These are phyloP conservation scores for Daldinia sp. DNA, from an alignment of 2,329 filamentous ascomycete species.

Conservation along the genomic window DNA sequence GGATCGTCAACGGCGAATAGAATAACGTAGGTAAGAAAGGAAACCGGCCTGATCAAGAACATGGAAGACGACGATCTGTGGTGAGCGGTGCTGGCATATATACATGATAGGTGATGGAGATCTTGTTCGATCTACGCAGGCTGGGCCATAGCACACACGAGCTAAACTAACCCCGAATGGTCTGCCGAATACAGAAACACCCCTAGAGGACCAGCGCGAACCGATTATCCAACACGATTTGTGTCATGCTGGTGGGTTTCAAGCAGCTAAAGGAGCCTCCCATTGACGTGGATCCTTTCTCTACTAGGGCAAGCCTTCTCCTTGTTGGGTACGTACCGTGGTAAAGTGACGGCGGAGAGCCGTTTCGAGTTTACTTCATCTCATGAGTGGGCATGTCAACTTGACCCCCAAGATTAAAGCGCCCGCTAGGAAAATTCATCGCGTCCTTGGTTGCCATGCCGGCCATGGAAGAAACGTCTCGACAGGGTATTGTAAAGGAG, in stretches of 20 bases:
- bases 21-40: constrained; percentile 39
- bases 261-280: constrained; percentile 32
- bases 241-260: constrained; percentile 43
- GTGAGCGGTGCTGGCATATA: constrained; percentile 40
- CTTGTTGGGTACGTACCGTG: constrained; percentile 5
- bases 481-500: constrained; percentile 17
- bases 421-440: constrained; percentile 17
- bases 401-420: constrained; percentile 15
- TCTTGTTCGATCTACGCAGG: constrained; percentile 18
- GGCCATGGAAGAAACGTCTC: constrained; percentile 18
- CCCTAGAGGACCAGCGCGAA: constrained; percentile 29
- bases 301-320: neutral
- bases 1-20: constrained; percentile 47
- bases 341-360: constrained; percentile 17
- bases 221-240: constrained; percentile 39
- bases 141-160: constrained; percentile 7
- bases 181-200: constrained; percentile 26
- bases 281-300: constrained; percentile 24
- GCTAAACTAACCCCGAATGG: constrained; percentile 17
- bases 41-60: constrained; percentile 43
- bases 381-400: constrained; percentile 11
- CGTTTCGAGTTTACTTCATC: constrained; percentile 38
- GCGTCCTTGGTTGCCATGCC: constrained; percentile 6
- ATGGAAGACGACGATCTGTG: constrained; percentile 28
- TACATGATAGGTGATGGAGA: constrained; percentile 29